Conservation (phyloP, 768 basidiomycete genomes). For the Floccularia luteovirens region DNA sequence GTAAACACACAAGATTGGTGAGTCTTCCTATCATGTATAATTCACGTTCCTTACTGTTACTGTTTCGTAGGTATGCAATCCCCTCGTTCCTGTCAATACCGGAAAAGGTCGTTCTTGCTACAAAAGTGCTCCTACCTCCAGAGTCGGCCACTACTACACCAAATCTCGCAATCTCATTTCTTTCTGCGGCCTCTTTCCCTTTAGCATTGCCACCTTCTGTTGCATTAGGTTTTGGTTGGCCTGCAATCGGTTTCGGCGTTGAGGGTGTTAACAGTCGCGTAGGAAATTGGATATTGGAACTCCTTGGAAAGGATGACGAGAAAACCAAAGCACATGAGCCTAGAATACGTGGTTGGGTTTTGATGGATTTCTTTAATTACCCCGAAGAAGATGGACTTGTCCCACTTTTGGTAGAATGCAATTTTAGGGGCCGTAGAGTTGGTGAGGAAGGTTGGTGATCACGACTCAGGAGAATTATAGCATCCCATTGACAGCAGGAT, state of each 20-base stretch:
- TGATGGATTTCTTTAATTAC: slow-evolving; percentile 68
- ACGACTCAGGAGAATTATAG: no score
- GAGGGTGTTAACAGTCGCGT: slow-evolving; percentile 81
- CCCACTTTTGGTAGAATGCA: slow-evolving; percentile 70
- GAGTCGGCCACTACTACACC: slow-evolving; percentile 22
- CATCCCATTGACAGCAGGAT: no score
- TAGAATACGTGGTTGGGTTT: slow-evolving; percentile 63
- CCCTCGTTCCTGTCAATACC: slow-evolving; percentile 75
- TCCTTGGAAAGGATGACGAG: slow-evolving; percentile 22
- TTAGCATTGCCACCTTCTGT: slow-evolving; percentile 70
- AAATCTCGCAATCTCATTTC: slow-evolving; percentile 66
- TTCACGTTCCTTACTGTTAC: not conserved
- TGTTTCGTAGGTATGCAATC: slow-evolving; percentile 61
- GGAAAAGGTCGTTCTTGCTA: slow-evolving; percentile 65
- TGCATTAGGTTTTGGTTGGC: slow-evolving; percentile 83
- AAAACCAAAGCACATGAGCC: slow-evolving; percentile 18
- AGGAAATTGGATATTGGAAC: slow-evolving; percentile 60
- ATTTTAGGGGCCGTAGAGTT: slow-evolving; percentile 45
- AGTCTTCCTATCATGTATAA: slow-evolving; percentile 10
- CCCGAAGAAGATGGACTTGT: slow-evolving; percentile 46
- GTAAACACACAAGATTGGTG: slow-evolving; percentile 87
- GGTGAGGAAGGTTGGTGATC: slow-evolving; percentile 36
- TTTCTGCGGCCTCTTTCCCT: slow-evolving; percentile 78
- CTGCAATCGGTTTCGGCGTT: slow-evolving; percentile 66
- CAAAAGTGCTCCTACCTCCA: slow-evolving; percentile 40